Evolutionary conservation across 106 monocot genomes (phyloP).

Genomic region (Dioscorea alata): DNA sequence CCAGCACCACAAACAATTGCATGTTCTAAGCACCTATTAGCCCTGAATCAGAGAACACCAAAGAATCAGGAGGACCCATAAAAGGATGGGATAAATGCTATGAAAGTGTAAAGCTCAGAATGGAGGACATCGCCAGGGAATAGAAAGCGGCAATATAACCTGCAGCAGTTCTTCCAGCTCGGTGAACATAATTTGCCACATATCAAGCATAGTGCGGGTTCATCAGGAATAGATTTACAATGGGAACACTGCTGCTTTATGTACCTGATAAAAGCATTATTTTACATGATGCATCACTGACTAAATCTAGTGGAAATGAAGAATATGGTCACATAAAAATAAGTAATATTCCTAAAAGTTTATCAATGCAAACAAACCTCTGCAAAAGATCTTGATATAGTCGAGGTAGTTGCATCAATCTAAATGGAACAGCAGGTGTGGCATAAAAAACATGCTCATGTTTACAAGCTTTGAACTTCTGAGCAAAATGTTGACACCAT

Average conservation of each 20-base stretch:
- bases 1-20: constrained; percentile 76
- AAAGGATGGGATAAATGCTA: not conserved
- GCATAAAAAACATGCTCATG: constrained; percentile 35
- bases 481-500: constrained; percentile 72
- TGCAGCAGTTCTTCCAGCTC: not conserved
- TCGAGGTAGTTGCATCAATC: constrained; percentile 65
- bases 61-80: not conserved
- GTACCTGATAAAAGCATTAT: not conserved
- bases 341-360: not conserved
- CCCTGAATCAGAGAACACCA: not conserved
- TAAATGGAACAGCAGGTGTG: constrained; percentile 86
- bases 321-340: not conserved
- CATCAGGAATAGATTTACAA: not conserved
- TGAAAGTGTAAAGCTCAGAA: not conserved
- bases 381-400: constrained; percentile 81
- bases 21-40: constrained; percentile 31
- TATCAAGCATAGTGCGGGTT: not conserved
- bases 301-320: not conserved
- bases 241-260: not conserved
- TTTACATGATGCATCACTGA: not conserved
- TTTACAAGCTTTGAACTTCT: constrained; percentile 36
- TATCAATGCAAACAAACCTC: constrained; percentile 39
- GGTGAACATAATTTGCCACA: constrained; percentile 1
- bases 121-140: not conserved
- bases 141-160: not conserved